phyloP scores from a whole-genome alignment of 495 filamentous ascomycete species.

The Penicillium mononematosum region DNA sequence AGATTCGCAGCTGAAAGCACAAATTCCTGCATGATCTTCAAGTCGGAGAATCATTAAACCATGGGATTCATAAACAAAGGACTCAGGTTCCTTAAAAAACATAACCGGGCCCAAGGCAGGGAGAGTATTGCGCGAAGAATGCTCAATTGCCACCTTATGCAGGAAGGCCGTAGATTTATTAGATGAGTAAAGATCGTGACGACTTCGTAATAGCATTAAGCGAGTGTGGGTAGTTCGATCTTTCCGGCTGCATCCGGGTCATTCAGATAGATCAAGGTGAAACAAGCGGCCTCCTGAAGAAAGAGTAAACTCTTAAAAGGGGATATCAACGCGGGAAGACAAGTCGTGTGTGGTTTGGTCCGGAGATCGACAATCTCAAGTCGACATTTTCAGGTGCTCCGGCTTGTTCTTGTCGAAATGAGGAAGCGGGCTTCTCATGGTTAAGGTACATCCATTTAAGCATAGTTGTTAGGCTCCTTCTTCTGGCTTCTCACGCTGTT shows the following conservation, averaged over 20 bases:
- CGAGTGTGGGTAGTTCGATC: constrained; percentile 18
- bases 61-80: constrained; percentile 19
- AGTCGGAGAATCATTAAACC: constrained; percentile 14
- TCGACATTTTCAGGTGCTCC: background rate
- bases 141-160: background rate
- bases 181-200: constrained; percentile 27
- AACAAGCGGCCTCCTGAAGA: constrained; percentile 10
- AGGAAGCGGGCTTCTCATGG: background rate
- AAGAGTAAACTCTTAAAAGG: constrained; percentile 11
- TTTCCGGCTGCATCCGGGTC: constrained; percentile 1
- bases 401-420: constrained; percentile 4
- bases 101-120: background rate
- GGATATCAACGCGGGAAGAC: constrained; percentile 19
- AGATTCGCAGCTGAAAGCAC: constrained; percentile 12
- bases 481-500: constrained; percentile 40
- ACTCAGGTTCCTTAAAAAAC: background rate
- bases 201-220: constrained; percentile 28
- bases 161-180: background rate
- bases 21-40: constrained; percentile 10
- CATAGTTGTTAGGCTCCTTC: constrained; percentile 26
- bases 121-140: constrained; percentile 1
- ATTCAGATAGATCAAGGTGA: constrained; percentile 9
- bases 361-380: background rate
- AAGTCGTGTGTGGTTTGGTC: constrained; percentile 12
- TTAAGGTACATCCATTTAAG: constrained; percentile 19